A percentile compares a stretch with the other conserved stretches of the same genome.
Evolutionary conservation across 331 rosid genomes (phyloP).

Genomic region (Rosa hybrid): DNA sequence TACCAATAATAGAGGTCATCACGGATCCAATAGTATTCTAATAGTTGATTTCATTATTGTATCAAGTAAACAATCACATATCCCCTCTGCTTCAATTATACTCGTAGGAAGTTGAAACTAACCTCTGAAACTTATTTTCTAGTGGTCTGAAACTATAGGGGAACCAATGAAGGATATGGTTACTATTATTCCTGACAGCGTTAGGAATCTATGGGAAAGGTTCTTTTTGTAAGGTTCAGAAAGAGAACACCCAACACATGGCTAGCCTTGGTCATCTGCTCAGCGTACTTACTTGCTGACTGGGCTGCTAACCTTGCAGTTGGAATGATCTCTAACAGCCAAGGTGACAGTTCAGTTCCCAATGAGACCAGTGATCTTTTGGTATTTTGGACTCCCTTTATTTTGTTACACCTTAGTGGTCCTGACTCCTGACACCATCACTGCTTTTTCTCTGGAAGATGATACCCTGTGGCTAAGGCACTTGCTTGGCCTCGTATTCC

Average conservation of each 20-base stretch:
- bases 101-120: background rate
- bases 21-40: background rate
- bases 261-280: slow-evolving; percentile 21
- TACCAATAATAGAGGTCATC: background rate
- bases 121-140: background rate
- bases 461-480: slow-evolving; percentile 61
- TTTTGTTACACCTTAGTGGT: slow-evolving; percentile 53
- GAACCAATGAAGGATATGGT: background rate
- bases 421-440: slow-evolving; percentile 60
- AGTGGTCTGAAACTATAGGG: background rate
- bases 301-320: slow-evolving; percentile 31
- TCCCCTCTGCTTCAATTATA: background rate
- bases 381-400: slow-evolving; percentile 57
- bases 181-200: slow-evolving; percentile 10
- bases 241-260: slow-evolving; percentile 9
- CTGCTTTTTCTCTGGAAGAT: slow-evolving; percentile 57
- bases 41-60: background rate
- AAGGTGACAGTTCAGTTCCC: background rate
- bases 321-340: slow-evolving; percentile 33
- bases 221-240: slow-evolving; percentile 25
- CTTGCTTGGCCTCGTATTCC: slow-evolving; percentile 43
- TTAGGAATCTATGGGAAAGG: slow-evolving; percentile 24
- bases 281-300: slow-evolving; percentile 36
- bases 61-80: background rate
- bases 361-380: slow-evolving; percentile 13